Percentiles rank a stretch among this genome's conserved stretches.
Evolutionary conservation across 2,329 filamentous ascomycete genomes (phyloP).

Genomic region (Penicillium sp.): DNA sequence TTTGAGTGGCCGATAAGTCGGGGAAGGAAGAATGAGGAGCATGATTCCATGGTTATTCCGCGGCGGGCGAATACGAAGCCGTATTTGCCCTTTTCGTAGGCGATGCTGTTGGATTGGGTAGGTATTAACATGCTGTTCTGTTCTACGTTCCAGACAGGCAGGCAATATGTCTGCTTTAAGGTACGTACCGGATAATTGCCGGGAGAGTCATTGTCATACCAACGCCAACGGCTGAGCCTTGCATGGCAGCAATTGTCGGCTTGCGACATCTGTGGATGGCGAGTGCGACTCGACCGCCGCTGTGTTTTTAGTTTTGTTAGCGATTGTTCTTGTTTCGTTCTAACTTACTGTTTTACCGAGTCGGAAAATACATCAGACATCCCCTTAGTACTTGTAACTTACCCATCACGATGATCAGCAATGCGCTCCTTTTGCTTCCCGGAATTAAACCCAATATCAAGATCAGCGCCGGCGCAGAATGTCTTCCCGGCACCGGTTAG

Average conservation of each 20-base stretch:
- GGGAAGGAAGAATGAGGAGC: slow-evolving; percentile 67
- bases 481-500: slow-evolving; percentile 49
- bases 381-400: too few relatives aligned
- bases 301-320: slow-evolving; percentile 34
- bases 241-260: slow-evolving; percentile 54
- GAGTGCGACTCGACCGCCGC: slow-evolving; percentile 38
- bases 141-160: too few relatives aligned
- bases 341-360: too few relatives aligned
- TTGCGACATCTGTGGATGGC: slow-evolving; percentile 58
- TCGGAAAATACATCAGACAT: too few relatives aligned
- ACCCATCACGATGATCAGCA: slow-evolving; percentile 55
- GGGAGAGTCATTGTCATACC: slow-evolving; percentile 59
- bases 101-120: slow-evolving; percentile 40
- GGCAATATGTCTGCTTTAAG: too few relatives aligned
- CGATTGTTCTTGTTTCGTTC: slow-evolving; percentile 40
- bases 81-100: slow-evolving; percentile 58
- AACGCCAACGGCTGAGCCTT: slow-evolving; percentile 56
- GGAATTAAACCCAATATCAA: slow-evolving; percentile 51
- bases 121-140: too few relatives aligned
- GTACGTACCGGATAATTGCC: slow-evolving; percentile 49
- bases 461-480: slow-evolving; percentile 54
- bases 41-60: slow-evolving; percentile 69
- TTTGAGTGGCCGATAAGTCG: slow-evolving; percentile 57
- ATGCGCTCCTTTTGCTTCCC: slow-evolving; percentile 28
- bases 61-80: slow-evolving; percentile 71